Conservation (phyloP, 1,139 yeast genomes). For the Lodderomyces theae region DNA sequence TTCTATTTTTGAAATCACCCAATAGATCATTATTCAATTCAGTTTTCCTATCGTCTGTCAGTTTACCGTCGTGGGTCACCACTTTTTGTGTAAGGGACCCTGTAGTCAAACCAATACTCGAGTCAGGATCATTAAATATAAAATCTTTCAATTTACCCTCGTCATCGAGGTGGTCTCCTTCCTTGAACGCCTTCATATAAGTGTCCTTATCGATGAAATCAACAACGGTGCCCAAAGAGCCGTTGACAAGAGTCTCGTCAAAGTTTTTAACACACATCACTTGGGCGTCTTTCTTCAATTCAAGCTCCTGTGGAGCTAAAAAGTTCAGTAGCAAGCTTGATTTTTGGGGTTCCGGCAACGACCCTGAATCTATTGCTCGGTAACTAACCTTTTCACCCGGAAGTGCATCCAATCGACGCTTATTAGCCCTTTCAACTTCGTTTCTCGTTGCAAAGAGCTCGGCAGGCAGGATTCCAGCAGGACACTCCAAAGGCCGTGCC, state of each 20-base stretch:
- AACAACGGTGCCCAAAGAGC: constrained; percentile 79
- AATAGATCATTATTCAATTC: constrained; percentile 18
- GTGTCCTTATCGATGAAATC: constrained; percentile 40
- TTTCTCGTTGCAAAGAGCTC: constrained; percentile 78
- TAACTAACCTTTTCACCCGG: constrained; percentile 49
- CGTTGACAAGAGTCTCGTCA: constrained; percentile 86
- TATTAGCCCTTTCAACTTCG: constrained; percentile 83
- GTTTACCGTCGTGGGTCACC: constrained; percentile 12
- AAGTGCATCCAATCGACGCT: constrained; percentile 48
- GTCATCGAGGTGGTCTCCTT: constrained; percentile 7
- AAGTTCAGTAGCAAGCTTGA: constrained; percentile 57
- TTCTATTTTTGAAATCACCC: constrained; percentile 26
- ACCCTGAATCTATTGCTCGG: constrained; percentile 64
- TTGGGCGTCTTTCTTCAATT: constrained; percentile 79
- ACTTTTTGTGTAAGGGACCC: constrained; percentile 9
- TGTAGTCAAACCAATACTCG: constrained; percentile 5
- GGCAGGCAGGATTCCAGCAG: constrained; percentile 80
- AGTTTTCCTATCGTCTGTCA: constrained; percentile 21
- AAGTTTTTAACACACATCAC: constrained; percentile 94
- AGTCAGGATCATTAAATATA: constrained; percentile 17
- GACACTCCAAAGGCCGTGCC: constrained; percentile 52
- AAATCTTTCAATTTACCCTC: constrained; percentile 21
- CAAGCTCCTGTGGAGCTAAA: constrained; percentile 64
- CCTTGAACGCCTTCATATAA: constrained; percentile 25
- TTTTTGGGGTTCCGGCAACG: constrained; percentile 41